phyloP scores from a whole-genome alignment of 2,329 filamentous ascomycete species.

The Cytospora mali region DNA sequence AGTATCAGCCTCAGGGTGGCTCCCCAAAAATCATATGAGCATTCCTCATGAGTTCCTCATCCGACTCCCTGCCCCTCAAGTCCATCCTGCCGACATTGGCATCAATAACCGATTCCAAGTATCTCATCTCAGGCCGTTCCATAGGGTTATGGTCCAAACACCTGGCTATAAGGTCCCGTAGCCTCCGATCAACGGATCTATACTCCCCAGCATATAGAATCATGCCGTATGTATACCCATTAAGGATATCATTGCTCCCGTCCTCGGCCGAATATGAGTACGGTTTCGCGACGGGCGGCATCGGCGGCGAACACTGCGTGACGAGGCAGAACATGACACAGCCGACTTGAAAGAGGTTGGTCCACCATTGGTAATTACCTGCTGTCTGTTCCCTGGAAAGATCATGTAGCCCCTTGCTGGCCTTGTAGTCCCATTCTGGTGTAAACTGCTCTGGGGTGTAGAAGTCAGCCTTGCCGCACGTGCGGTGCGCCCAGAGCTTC shows the following conservation, averaged over 20 bases:
- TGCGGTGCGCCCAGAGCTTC: not conserved
- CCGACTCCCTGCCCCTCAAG: not conserved
- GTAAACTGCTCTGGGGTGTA: slow-evolving; percentile 6
- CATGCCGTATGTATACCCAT: not conserved
- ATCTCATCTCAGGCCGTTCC: not conserved
- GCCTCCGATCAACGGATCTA: not conserved
- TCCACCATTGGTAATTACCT: slow-evolving; percentile 6
- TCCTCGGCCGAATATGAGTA: not conserved
- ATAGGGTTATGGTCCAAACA: slow-evolving; percentile 1
- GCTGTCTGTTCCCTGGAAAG: not conserved
- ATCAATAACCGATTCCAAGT: not conserved
- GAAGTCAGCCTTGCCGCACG: not conserved
- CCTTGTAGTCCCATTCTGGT: slow-evolving; percentile 7
- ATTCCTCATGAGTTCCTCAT: slow-evolving; percentile 5
- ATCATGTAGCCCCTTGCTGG: not conserved
- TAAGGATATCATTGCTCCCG: not conserved
- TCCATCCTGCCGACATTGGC: not conserved
- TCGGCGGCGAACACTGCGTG: not conserved
- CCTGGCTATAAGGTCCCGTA: not conserved
- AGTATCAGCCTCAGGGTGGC: not conserved
- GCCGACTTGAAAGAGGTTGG: slow-evolving; percentile 13
- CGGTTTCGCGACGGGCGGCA: not conserved
- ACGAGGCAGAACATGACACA: slow-evolving; percentile 5
- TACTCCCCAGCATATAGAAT: not conserved
- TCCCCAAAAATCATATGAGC: not conserved